These are phyloP conservation scores for Ustulina deusta DNA, from an alignment of 2,329 filamentous ascomycete species.

Conservation along the genomic window DNA sequence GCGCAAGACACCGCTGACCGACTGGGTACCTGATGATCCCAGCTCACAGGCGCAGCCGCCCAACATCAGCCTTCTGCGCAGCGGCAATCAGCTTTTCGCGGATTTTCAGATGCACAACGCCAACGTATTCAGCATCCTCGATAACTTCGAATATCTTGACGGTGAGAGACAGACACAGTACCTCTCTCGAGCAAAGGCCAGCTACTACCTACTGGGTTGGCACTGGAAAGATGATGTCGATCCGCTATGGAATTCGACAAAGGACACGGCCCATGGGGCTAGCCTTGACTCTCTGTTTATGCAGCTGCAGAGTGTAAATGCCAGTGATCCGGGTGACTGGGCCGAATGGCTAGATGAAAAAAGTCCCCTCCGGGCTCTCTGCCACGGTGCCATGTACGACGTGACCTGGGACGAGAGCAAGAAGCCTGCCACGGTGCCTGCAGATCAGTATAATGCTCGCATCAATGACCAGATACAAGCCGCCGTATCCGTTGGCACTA, in stretches of 20 bases:
- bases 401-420: slow-evolving; percentile 52
- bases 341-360: slow-evolving; percentile 36
- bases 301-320: slow-evolving; percentile 18
- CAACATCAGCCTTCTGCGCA: slow-evolving; percentile 50
- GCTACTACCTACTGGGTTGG: slow-evolving; percentile 58
- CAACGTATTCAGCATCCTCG: slow-evolving; percentile 58
- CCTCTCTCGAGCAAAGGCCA: slow-evolving; percentile 47
- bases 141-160: slow-evolving; percentile 53
- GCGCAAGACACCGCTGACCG: slow-evolving; percentile 40
- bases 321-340: background rate
- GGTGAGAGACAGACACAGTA: slow-evolving; percentile 36
- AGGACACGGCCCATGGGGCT: background rate
- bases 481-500: slow-evolving; percentile 53
- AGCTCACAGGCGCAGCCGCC: slow-evolving; percentile 39
- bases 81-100: slow-evolving; percentile 47
- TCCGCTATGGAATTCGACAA: slow-evolving; percentile 11
- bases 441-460: slow-evolving; percentile 45
- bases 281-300: slow-evolving; percentile 43
- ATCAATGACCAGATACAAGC: slow-evolving; percentile 39
- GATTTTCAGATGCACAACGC: slow-evolving; percentile 57
- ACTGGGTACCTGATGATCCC: slow-evolving; percentile 7
- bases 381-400: slow-evolving; percentile 55
- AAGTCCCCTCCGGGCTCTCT: slow-evolving; percentile 43
- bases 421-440: slow-evolving; percentile 49
- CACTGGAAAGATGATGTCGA: slow-evolving; percentile 42